These are phyloP conservation scores for Fusarium fujikuroi DNA, from an alignment of 2,329 filamentous ascomycete species.

Conservation along the genomic window DNA sequence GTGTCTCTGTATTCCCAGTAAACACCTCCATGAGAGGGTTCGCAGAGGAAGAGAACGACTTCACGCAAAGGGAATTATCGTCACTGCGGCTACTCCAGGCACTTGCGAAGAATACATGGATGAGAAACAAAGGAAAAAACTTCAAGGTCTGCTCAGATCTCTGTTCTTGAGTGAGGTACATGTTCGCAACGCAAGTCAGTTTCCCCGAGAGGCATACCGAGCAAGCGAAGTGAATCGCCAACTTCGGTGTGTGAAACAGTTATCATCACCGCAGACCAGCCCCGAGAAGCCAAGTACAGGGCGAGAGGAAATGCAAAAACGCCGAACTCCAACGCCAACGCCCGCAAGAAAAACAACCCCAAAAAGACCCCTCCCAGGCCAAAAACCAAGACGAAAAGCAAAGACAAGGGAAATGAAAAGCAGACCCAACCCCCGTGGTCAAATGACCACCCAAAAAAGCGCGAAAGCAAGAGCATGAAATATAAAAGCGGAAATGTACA, in stretches of 20 bases:
- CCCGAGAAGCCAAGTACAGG: not conserved
- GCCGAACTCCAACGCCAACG: not conserved
- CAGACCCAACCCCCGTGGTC: not conserved
- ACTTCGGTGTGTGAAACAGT: constrained; percentile 36
- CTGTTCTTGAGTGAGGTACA: constrained; percentile 56
- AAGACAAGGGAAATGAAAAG: not conserved
- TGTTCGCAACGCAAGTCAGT: constrained; percentile 21
- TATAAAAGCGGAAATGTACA: not conserved
- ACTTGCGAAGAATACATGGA: constrained; percentile 6
- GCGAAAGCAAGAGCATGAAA: not conserved
- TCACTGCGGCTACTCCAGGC: constrained; percentile 51
- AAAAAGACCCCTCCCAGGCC: not conserved
- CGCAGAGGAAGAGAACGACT: constrained; percentile 25
- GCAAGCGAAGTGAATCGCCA: constrained; percentile 30
- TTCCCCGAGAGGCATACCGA: constrained; percentile 26
- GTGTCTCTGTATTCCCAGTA: constrained; percentile 15
- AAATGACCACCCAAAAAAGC: not conserved
- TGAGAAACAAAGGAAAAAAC: not conserved
- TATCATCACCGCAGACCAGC: constrained; percentile 42
- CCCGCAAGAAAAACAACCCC: not conserved
- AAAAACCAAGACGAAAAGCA: not conserved
- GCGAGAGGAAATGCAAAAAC: not conserved
- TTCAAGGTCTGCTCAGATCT: constrained; percentile 58
- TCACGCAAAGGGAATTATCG: constrained; percentile 42
- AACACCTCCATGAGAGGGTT: not conserved